Evolutionary conservation across 2,329 filamentous ascomycete species (phyloP), one percentile per base, ranked within the genome.

Genomic region (Cordyceps javanica): DNA sequence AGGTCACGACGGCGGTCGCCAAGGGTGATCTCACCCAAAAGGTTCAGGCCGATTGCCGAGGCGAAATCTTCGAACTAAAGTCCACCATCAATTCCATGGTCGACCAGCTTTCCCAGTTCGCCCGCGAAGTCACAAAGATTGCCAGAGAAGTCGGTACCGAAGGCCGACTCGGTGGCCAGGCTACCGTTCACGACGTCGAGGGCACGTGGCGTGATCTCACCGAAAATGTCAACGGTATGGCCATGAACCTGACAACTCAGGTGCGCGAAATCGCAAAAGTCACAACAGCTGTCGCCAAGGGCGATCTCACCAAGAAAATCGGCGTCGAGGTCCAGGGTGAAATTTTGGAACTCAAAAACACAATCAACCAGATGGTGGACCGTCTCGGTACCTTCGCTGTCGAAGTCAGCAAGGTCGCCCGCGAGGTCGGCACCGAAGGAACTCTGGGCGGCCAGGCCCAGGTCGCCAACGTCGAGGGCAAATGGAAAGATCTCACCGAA

Each of bases 21-120:
- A 86, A 85, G 73, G 93, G 93, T 74, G 94, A 99, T 71, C 80
- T 99, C 66, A 97, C 92, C 52, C 93, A 96, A 73, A 97, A 97
- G 73, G 93, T 99, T 39, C 91, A 96, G 72, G 92, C 92, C 60
- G 91, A 90, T 68, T 93, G 89, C 74, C 89, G 87, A 76, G 95
- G 89, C 73, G 94, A 93, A 80, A 97, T 92, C 67, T 89, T 86
- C 69, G 91, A 90, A 76, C 88, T 99, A 68, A 99, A 99, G 75
- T 92, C 91, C 60, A 97, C 94, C 48, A 99, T 97, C 78, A 99
- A 99, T 75, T 94, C 90, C 70, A 99, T 99, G 93, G 93, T 99
- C 64, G 94, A 97, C 71, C 94, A 97, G 72, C 79, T 99, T 59
- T 91, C 96, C 69, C 92, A 97, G 69, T 97, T 97, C 70, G 94